Percentiles rank a stretch among this genome's conserved stretches.
These are phyloP conservation scores for Sporothrix brasiliensis DNA, from an alignment of 2,329 filamentous ascomycete genomes.

Conservation along the genomic window DNA sequence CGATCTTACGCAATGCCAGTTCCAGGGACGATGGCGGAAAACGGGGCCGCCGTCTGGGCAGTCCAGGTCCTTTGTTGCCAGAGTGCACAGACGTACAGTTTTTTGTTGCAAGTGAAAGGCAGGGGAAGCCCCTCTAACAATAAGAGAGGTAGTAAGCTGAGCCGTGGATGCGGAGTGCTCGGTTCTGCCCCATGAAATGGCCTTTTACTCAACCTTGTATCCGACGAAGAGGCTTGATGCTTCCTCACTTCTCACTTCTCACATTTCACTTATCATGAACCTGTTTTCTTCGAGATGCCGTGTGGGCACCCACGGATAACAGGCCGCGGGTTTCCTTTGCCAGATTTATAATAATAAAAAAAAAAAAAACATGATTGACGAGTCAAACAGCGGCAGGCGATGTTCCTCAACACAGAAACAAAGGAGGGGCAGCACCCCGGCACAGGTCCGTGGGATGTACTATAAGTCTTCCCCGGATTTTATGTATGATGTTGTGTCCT, in stretches of 20 bases:
- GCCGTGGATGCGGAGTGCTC: background rate
- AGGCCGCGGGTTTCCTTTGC: background rate
- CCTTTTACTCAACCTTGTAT: background rate
- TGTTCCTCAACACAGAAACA: background rate
- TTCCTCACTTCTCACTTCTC: constrained; percentile 10
- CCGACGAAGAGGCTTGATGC: background rate
- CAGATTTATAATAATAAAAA: no score
- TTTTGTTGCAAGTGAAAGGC: background rate
- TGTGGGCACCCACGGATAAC: constrained; percentile 7
- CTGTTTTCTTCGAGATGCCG: constrained; percentile 1
- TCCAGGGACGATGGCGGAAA: constrained; percentile 20
- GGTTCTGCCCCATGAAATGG: no score
- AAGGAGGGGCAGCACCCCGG: background rate
- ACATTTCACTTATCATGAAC: background rate
- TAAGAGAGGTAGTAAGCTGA: background rate
- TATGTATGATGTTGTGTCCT: background rate
- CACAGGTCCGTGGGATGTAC: background rate
- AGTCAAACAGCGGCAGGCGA: background rate
- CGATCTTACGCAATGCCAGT: constrained; percentile 24
- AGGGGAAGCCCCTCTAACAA: constrained; percentile 1
- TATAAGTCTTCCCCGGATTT: constrained; percentile 14
- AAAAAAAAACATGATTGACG: background rate
- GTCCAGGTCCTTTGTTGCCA: background rate
- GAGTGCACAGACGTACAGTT: background rate
- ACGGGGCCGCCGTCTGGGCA: constrained; percentile 1